Evolutionary conservation across 441 rosid species (phyloP).

Genomic region (Daphne laureola): DNA sequence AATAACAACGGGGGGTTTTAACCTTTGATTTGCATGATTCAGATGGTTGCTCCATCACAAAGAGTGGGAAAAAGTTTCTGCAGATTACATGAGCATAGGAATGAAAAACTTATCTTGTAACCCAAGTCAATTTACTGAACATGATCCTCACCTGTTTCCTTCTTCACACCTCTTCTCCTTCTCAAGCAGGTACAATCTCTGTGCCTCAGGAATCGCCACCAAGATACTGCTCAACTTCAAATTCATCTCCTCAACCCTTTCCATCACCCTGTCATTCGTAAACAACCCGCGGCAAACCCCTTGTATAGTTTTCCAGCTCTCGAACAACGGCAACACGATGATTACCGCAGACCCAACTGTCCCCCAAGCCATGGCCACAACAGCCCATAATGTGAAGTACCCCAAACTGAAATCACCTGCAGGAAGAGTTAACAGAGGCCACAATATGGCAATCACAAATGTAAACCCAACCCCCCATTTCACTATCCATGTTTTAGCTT

Average conservation of each 20-base stretch:
- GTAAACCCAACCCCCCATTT: constrained; percentile 84
- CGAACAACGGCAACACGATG: constrained; percentile 58
- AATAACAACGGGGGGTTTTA: no score
- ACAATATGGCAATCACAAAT: constrained; percentile 49
- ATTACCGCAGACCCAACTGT: constrained; percentile 64
- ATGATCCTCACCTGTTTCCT: constrained; percentile 29
- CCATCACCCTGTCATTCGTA: constrained; percentile 64
- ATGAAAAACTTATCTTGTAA: no score
- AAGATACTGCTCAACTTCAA: constrained; percentile 38
- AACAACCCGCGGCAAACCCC: constrained; percentile 60
- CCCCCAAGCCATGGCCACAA: constrained; percentile 81
- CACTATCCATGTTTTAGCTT: constrained; percentile 73
- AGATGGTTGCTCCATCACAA: no score
- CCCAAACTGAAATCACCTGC: constrained; percentile 63
- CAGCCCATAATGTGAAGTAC: constrained; percentile 88
- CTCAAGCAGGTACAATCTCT: constrained; percentile 46
- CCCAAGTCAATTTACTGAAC: constrained; percentile 6
- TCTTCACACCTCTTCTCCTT: constrained; percentile 38
- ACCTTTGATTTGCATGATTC: no score
- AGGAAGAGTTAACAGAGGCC: constrained; percentile 81
- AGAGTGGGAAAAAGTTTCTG: no score
- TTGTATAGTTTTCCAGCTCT: constrained; percentile 71
- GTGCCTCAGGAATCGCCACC: constrained; percentile 60
- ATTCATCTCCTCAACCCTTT: constrained; percentile 56
- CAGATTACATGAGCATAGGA: no score